Evolutionary conservation across 1,139 yeast species (phyloP).

Genomic region (Hyphopichia khmerensis): DNA sequence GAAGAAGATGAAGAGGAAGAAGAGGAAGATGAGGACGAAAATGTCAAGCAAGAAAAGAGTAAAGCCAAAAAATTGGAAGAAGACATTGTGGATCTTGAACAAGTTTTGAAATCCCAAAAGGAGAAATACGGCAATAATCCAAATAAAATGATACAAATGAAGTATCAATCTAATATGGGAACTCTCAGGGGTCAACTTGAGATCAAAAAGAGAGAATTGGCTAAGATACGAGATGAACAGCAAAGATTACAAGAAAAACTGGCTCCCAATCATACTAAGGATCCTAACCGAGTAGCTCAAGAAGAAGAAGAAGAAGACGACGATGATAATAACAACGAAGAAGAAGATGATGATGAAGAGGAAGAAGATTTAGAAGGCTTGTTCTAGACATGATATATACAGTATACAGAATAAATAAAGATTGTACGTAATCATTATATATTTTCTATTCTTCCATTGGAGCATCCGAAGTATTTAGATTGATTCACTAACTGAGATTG

Average conservation of each 20-base stretch:
- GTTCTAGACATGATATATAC: constrained; percentile 19
- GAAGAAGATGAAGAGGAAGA: constrained; percentile 29
- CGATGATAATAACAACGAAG: constrained; percentile 31
- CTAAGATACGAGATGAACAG: constrained; percentile 30
- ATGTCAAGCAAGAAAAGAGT: constrained; percentile 38
- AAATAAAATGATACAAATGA: constrained; percentile 83
- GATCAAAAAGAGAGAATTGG: constrained; percentile 70
- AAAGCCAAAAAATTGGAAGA: constrained; percentile 78
- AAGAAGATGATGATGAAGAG: constrained; percentile 37
- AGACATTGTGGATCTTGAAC: constrained; percentile 80
- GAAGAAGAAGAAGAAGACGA: constrained; percentile 28
- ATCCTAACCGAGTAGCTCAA: constrained; percentile 22
- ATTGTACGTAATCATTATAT: too few relatives aligned
- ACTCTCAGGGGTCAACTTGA: constrained; percentile 83
- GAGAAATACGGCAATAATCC: constrained; percentile 74
- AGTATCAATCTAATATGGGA: constrained; percentile 79
- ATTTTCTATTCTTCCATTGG: neutral
- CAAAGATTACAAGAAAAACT: constrained; percentile 17
- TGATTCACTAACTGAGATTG: neutral
- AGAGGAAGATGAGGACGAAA: constrained; percentile 28
- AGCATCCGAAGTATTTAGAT: neutral
- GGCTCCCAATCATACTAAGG: constrained; percentile 19
- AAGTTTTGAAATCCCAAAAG: constrained; percentile 74
- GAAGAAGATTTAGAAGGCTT: constrained; percentile 42
- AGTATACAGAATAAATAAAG: too few relatives aligned